Base-by-base conservation (phyloP, 306 rosid species). In the Medicago arabica region DNA sequence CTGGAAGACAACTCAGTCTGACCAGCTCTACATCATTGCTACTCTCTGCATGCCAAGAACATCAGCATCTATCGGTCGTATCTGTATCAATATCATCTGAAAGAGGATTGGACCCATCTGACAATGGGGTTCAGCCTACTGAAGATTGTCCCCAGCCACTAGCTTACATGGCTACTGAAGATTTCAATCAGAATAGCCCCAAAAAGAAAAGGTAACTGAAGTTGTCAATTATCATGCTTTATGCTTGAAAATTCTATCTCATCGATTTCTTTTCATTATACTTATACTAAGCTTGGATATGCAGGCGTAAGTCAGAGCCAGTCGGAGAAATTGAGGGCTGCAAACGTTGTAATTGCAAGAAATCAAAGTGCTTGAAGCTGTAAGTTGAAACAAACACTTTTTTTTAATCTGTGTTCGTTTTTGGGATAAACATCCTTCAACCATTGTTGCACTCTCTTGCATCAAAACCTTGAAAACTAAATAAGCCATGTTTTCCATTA, bases 321-420 rank as follows among this genome's bases (percentile, higher is more conserved):
- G 74, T 85, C 18, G 92, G 80, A 43, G 98, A 88, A 76, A 68
- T 46, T 13, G 98, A 89, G 82, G 84, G 93, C 72, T 96, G 98
- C 83, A 96, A 90, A 85, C 93, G 96, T 13, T 96, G 99, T 68
- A 92, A 92, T 75, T 96, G 99, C 83, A 96, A 92, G 85, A 89
- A 87, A 62, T 87, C 99, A 3, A 96, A 87, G 85, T 96, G 99
- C 76, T 84, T 96, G 91, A 96, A 92, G 84, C 97, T 90, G 99
- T 96, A 86, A 83, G 99, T 89, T 64, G 9, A 47, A 57, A 73
- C 40, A 6, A 75, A 53, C 38, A 7, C 19, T 36, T 40, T 47
- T 36, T 60, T 58, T 13, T 36, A 21, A 39, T 19, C 4, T 36
- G 2, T 18, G 15, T 21, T 4, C 16, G 50, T 60, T 46, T 28